Percentiles rank a stretch among this genome's conserved stretches.
Evolutionary conservation across 129 eudicot species (phyloP).

Genomic region (Lactuca sativa): DNA sequence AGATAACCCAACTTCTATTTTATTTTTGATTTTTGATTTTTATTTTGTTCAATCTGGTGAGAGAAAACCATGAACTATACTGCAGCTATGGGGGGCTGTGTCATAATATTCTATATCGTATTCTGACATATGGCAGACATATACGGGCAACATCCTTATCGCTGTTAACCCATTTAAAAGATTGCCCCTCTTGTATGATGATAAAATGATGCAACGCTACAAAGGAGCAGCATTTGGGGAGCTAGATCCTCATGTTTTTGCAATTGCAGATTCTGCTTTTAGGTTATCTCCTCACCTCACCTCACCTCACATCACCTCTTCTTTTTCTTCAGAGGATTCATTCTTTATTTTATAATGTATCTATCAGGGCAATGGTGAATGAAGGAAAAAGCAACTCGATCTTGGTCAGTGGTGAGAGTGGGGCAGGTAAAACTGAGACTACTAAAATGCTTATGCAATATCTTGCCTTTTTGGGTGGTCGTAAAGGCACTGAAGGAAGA

Average conservation of each 20-base stretch:
- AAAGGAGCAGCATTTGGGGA: slow-evolving; percentile 88
- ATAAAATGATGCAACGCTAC: slow-evolving; percentile 87
- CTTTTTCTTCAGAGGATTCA: slow-evolving; percentile 7
- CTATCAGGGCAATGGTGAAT: slow-evolving; percentile 84
- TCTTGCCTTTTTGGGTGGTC: slow-evolving; percentile 97
- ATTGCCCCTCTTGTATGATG: slow-evolving; percentile 77
- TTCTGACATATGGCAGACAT: slow-evolving; percentile 83
- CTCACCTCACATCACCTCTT: no score
- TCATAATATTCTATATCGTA: slow-evolving; percentile 50
- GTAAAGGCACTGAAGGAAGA: slow-evolving; percentile 79
- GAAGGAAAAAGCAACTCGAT: slow-evolving; percentile 93
- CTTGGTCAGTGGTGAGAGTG: slow-evolving; percentile 98
- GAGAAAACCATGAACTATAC: slow-evolving; percentile 42
- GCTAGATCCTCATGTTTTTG: slow-evolving; percentile 95
- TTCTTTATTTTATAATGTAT: slow-evolving; percentile 24
- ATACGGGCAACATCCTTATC: slow-evolving; percentile 91
- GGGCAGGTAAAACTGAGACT: slow-evolving; percentile 98
- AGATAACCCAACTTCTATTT: slow-evolving; percentile 10
- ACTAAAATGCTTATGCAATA: slow-evolving; percentile 99
- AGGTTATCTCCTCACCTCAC: slow-evolving; percentile 43
- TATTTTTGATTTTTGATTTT: background rate
- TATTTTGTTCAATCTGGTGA: slow-evolving; percentile 35
- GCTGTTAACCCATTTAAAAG: slow-evolving; percentile 98
- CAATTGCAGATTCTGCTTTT: slow-evolving; percentile 90
- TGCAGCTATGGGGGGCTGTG: slow-evolving; percentile 55